Base-by-base conservation (phyloP, 139 green algal genomes). In the Medakamo hakoo region DNA sequence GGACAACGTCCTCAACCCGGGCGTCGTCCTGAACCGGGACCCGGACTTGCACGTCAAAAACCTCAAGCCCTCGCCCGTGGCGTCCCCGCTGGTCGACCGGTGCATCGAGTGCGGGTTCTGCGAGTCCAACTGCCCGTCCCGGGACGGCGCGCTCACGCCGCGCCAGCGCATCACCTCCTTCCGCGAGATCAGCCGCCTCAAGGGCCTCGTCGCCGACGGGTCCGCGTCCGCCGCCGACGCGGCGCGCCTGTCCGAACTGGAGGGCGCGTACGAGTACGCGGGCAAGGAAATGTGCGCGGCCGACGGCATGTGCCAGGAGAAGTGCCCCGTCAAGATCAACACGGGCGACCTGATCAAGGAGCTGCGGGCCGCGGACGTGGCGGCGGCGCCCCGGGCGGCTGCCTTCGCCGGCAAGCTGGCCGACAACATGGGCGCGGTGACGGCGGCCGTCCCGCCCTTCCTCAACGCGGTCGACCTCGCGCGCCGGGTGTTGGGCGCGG, bases 81-180 rank as follows among this genome's bases (percentile, higher is more conserved):
- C 88, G 31, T 73, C 73, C 30, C 67, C 76, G 24, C 76, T 95
- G 21, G 83, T 93, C 55, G 78, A 95, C 78, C 79, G 73, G 65
- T 98, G 91, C 87, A 98, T 98, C 67, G 91, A 98, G 84, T 98
- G 91, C 77, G 91, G 91, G 56, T 98, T 98, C 80, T 98, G 91
- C 71, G 91, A 98, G 82, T 86, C 71, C 73, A 96, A 96, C 80
- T 98, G 91, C 87, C 91, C 91, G 57, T 87, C 77, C 31, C 73
- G 76, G 25, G 91, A 98, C 73, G 57, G 95, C 58, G 92, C 85
- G 2, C 79, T 98, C 40, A 98, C 91, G 9, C 91, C 91, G 9
- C 81, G 90, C 49, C 89, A 96, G 82, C 86, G 90, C 76, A 96
- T 97, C 74, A 86, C 88, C 9, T 79, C 84, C 4, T 94, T 82